A percentile compares a stretch with the other conserved stretches of the same genome.
These are phyloP conservation scores for Cladosporium sp. DNA, from an alignment of 2,329 filamentous ascomycete species.

Conservation along the genomic window DNA sequence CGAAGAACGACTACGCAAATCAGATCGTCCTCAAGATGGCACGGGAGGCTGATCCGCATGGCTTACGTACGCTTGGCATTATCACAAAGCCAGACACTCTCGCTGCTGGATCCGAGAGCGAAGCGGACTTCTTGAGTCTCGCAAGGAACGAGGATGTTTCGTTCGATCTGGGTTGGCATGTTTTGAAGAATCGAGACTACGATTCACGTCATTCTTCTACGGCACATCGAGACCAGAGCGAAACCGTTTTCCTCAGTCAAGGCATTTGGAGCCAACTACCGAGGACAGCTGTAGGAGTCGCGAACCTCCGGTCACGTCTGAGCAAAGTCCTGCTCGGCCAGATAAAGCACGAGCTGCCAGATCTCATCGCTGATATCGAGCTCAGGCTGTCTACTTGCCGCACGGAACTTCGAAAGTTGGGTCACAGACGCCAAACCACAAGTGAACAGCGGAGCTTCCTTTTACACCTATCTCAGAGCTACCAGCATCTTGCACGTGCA, in stretches of 20 bases:
- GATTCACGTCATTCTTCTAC: slow-evolving; percentile 11
- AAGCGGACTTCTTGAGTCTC: slow-evolving; percentile 37
- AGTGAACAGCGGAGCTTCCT: slow-evolving; percentile 48
- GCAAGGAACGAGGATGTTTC: slow-evolving; percentile 37
- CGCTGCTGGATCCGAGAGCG: slow-evolving; percentile 34
- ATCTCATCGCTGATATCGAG: slow-evolving; percentile 42
- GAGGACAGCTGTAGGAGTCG: slow-evolving; percentile 36
- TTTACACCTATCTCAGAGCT: slow-evolving; percentile 41
- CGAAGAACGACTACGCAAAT: slow-evolving; percentile 48
- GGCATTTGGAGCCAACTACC: background rate
- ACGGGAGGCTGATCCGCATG: slow-evolving; percentile 41
- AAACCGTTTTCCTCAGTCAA: background rate
- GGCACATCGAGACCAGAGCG: background rate
- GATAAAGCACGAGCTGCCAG: slow-evolving; percentile 45
- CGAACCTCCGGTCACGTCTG: slow-evolving; percentile 46
- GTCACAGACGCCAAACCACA: slow-evolving; percentile 42
- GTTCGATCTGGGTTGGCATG: slow-evolving; percentile 49
- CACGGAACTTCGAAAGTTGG: slow-evolving; percentile 43
- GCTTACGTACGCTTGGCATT: slow-evolving; percentile 50
- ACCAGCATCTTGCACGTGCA: slow-evolving; percentile 41
- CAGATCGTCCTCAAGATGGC: slow-evolving; percentile 53
- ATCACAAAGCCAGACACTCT: slow-evolving; percentile 45
- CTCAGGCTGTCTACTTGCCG: slow-evolving; percentile 33
- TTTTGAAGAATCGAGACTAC: slow-evolving; percentile 45
- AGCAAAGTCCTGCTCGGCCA: slow-evolving; percentile 48